Conservation (phyloP, 192 early-diverging fungal genomes). For the Rhizoclosmatium globosum region DNA sequence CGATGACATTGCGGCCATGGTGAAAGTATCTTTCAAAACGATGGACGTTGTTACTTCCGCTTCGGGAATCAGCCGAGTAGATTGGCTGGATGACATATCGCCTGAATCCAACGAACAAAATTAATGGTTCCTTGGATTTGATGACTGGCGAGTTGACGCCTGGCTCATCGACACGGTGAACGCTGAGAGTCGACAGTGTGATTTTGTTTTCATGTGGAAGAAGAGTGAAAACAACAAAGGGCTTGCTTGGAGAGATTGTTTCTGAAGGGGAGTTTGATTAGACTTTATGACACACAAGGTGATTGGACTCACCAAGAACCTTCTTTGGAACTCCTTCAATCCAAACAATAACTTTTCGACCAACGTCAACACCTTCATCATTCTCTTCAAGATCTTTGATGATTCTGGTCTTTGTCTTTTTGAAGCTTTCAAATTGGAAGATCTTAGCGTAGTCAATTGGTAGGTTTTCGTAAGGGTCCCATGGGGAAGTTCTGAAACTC, state of each 20-base stretch:
- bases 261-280: neutral
- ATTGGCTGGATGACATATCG: conserved; percentile 85
- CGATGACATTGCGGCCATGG: conserved; percentile 74
- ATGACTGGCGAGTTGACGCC: conserved; percentile 73
- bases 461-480: conserved; percentile 99
- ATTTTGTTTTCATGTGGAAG: conserved; percentile 95
- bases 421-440: conserved; percentile 94
- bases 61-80: conserved; percentile 86
- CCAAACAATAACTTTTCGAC: conserved; percentile 78
- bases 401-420: conserved; percentile 80
- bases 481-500: conserved; percentile 92
- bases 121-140: conserved; percentile 92
- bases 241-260: conserved; percentile 11
- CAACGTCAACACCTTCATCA: conserved; percentile 67
- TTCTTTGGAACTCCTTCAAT: conserved; percentile 73
- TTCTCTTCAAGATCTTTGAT: conserved; percentile 50
- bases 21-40: conserved; percentile 95
- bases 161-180: conserved; percentile 64
- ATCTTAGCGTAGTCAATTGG: conserved; percentile 95
- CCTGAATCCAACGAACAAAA: conserved; percentile 89
- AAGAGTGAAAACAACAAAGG: conserved; percentile 73
- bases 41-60: conserved; percentile 90
- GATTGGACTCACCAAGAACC: conserved; percentile 49
- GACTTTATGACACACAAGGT: neutral
- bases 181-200: conserved; percentile 83